phyloP scores from a whole-genome alignment of 768 basidiomycete species.

The Suillus occidentalis region DNA sequence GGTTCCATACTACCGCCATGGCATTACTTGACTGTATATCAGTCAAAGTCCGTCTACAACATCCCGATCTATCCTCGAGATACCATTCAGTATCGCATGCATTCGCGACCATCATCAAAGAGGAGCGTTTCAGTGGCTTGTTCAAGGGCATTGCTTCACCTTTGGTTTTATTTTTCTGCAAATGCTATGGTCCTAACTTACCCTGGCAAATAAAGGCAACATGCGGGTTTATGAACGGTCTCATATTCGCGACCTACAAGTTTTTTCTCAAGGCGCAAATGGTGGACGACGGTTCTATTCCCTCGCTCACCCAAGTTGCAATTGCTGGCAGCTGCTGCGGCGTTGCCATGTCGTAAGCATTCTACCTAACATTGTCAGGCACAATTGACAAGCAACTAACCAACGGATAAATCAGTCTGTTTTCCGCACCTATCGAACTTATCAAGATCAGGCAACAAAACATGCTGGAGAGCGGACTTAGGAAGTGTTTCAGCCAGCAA shows the following conservation, averaged over 20 bases:
- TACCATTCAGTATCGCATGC: conserved; percentile 70
- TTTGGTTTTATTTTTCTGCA: conserved; percentile 48
- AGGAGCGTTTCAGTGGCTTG: conserved; percentile 67
- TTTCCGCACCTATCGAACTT: conserved; percentile 84
- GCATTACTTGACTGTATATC: not conserved
- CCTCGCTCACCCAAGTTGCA: conserved; percentile 69
- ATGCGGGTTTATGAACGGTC: conserved; percentile 77
- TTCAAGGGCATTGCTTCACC: conserved; percentile 82
- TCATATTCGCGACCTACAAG: conserved; percentile 84
- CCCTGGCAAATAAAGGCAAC: conserved; percentile 47
- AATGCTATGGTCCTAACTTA: conserved; percentile 1
- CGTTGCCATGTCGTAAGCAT: conserved; percentile 70
- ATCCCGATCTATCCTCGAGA: conserved; percentile 50
- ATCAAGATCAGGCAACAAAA: conserved; percentile 86
- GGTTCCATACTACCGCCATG: no score
- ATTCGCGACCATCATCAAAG: conserved; percentile 62
- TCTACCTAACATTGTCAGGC: conserved; percentile 1
- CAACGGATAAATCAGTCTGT: conserved; percentile 41
- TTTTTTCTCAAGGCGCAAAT: conserved; percentile 73
- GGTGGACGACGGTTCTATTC: conserved; percentile 41
- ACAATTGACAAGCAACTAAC: not conserved
- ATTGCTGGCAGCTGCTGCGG: conserved; percentile 83
- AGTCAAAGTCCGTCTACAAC: conserved; percentile 86
- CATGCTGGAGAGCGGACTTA: conserved; percentile 32
- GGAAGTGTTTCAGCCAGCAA: conserved; percentile 46